Evolutionary conservation across 192 early-diverging fungal genomes (phyloP), one percentile per base, ranked within the genome.

Genomic region (Geranomyces michiganensis): DNA sequence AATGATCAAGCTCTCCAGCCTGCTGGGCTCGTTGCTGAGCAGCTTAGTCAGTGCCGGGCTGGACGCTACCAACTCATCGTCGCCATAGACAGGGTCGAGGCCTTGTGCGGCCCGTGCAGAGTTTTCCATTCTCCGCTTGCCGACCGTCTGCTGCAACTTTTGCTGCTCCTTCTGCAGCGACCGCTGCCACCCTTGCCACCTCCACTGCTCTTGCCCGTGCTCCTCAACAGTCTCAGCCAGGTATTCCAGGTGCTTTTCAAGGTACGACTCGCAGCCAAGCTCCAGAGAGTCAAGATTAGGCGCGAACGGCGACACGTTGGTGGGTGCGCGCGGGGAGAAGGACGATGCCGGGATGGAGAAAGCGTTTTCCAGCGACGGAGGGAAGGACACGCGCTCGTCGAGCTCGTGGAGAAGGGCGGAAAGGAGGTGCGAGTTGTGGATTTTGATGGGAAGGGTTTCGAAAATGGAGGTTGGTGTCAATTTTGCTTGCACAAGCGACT

Each of bases 171-270:
- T 90, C 67, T 90, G 89, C 76, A 92, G 82, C 62, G 86, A 90
- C 71, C 94, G 90, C 81, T 97, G 92, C 97, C 97, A 98, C 78
- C 92, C 92, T 71, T 92, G 90, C 86, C 94, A 96, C 73, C 93
- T 90, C 86, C 89, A 90, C 68, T 93, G 91, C 73, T 96, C 92
- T 79, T 93, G 93, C 55, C 89, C 89, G 62, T 96, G 90, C 29
- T 92, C 93, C 64, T 99, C 97, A 29, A 95, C 87, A 15, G 90
- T 85, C 32, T 93, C 91, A 70, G 89, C 82, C 61, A 96, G 80
- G 63, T 84, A 82, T 71, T 94, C 92, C 55, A 94, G 81, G 78
- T 93, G 92, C 76, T 92, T 92, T 76, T 96, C 95, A 47, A 93
- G 81, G 77, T 91, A 92, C 17, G 88, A 82, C 78, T 96, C 95